A percentile compares a stretch with the other conserved stretches of the same genome.
These are phyloP conservation scores for Clonostachys sp. DNA, from an alignment of 2,329 filamentous ascomycete genomes.

Conservation along the genomic window DNA sequence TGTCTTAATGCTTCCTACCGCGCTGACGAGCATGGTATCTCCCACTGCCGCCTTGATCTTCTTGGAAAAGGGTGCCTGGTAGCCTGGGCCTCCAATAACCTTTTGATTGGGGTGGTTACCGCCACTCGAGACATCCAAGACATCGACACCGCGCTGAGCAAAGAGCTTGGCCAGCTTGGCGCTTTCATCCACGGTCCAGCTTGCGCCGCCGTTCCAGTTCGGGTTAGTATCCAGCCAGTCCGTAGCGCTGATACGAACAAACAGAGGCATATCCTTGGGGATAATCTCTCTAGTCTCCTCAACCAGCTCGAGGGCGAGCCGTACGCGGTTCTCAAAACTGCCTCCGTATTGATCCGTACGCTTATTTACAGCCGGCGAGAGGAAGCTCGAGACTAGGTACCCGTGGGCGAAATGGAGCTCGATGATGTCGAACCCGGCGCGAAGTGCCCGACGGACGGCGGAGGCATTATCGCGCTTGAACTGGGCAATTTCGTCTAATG, in stretches of 20 bases:
- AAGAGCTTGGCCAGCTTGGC: slow-evolving; percentile 59
- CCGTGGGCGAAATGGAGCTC: slow-evolving; percentile 77
- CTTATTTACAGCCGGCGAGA: slow-evolving; percentile 65
- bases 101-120: slow-evolving; percentile 59
- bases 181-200: slow-evolving; percentile 65
- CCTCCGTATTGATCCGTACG: slow-evolving; percentile 66
- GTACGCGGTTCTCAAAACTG: slow-evolving; percentile 65
- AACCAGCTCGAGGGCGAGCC: slow-evolving; percentile 64
- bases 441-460: slow-evolving; percentile 49
- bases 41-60: slow-evolving; percentile 68
- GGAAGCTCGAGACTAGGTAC: slow-evolving; percentile 68
- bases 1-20: slow-evolving; percentile 43
- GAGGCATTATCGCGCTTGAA: slow-evolving; percentile 58
- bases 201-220: slow-evolving; percentile 41
- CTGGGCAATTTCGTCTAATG: slow-evolving; percentile 56
- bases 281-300: slow-evolving; percentile 58
- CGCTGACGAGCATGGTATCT: slow-evolving; percentile 41
- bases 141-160: slow-evolving; percentile 63
- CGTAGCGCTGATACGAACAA: slow-evolving; percentile 68
- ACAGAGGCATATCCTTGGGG: slow-evolving; percentile 64
- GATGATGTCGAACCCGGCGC: slow-evolving; percentile 63
- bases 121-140: slow-evolving; percentile 68
- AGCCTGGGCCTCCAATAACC: slow-evolving; percentile 54
- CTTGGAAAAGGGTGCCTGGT: slow-evolving; percentile 68
- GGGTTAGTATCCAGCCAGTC: slow-evolving; percentile 68